Conservation (phyloP, 2,329 filamentous ascomycete species). For the Scedosporium dehoogii region DNA sequence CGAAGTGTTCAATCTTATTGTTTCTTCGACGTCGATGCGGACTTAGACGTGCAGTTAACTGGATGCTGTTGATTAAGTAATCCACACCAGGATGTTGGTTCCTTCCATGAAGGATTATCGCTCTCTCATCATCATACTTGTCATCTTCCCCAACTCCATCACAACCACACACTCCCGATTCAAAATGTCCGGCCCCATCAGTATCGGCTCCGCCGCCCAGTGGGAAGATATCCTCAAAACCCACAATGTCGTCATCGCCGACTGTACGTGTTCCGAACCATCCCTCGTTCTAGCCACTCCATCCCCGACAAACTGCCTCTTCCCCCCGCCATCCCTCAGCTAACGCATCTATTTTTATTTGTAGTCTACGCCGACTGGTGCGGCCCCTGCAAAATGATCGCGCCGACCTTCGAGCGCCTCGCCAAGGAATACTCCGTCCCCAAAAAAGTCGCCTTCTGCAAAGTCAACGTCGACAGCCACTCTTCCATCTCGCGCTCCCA, state of each 20-base stretch:
- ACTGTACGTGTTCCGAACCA: slow-evolving; percentile 54
- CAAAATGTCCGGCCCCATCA: slow-evolving; percentile 36
- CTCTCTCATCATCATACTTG: not conserved
- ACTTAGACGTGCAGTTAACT: too few species aligned
- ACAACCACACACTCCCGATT: not conserved
- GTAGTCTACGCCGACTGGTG: slow-evolving; percentile 94
- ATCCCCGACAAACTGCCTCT: not conserved
- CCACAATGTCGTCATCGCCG: slow-evolving; percentile 73
- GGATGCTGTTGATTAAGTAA: too few species aligned
- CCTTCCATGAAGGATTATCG: too few species aligned
- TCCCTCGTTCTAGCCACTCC: too few species aligned
- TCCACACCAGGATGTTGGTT: too few species aligned
- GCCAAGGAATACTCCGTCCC: slow-evolving; percentile 70
- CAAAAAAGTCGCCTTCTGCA: slow-evolving; percentile 77
- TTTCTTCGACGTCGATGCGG: too few species aligned
- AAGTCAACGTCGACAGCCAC: slow-evolving; percentile 83
- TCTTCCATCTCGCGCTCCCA: slow-evolving; percentile 67
- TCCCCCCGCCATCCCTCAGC: not conserved
- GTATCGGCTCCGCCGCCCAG: slow-evolving; percentile 56
- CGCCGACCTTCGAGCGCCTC: slow-evolving; percentile 79
- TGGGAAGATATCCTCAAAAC: slow-evolving; percentile 63
- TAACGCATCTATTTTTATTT: slow-evolving; percentile 6
- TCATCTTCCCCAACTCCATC: not conserved
- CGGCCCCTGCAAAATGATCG: slow-evolving; percentile 85
- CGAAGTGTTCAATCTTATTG: too few species aligned